Evolutionary conservation across 1,139 yeast genomes (phyloP).

Genomic region (Arxiozyma slooffiae): DNA sequence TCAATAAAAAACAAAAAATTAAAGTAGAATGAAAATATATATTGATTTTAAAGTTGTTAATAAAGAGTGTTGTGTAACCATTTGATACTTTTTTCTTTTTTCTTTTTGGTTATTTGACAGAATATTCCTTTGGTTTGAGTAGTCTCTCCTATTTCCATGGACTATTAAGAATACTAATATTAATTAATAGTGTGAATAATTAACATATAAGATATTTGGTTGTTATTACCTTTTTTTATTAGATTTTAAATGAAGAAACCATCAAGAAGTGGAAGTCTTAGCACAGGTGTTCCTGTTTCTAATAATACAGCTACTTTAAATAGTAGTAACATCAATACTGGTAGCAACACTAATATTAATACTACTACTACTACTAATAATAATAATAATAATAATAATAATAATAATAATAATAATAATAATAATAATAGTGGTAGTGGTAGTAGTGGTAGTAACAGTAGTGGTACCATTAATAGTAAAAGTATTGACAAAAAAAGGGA

Average conservation of each 20-base stretch:
- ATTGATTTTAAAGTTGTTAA: too few relatives aligned
- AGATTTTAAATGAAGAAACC: not conserved
- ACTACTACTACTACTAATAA: too few relatives aligned
- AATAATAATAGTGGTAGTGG: not conserved
- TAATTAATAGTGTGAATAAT: too few relatives aligned
- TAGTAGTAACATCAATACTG: not conserved
- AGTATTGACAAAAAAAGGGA: not conserved
- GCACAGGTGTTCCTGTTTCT: not conserved
- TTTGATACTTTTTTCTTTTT: too few relatives aligned
- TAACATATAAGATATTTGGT: too few relatives aligned
- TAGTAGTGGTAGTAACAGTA: too few relatives aligned
- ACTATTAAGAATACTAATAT: not conserved
- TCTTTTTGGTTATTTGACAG: too few relatives aligned
- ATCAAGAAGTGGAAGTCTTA: constrained; percentile 2
- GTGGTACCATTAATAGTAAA: not conserved
- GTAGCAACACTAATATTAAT: not conserved
- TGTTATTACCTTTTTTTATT: not conserved
- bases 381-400: too few relatives aligned
- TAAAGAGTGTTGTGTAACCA: too few relatives aligned
- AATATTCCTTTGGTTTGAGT: too few relatives aligned
- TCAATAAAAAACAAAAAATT: too few relatives aligned
- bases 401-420: not conserved
- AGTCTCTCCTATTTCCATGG: not conserved
- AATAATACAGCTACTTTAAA: not conserved
- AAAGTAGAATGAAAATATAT: too few relatives aligned